Evolutionary conservation across 345 rosid species (phyloP).

Genomic region (Aurinia saxatilis): DNA sequence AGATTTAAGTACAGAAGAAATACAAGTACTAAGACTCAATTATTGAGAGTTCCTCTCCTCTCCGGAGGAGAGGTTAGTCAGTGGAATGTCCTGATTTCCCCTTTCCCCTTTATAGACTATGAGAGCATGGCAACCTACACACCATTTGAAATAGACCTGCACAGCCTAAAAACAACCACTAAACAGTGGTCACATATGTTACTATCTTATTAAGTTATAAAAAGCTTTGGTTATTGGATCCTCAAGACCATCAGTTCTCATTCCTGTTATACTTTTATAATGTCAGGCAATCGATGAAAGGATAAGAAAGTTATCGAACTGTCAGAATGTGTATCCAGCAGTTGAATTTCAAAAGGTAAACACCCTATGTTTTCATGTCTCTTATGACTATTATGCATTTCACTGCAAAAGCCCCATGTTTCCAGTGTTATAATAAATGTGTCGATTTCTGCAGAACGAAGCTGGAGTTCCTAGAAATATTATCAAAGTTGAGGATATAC

Average conservation of each 20-base stretch:
- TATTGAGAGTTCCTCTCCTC: not conserved
- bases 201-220: not conserved
- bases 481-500: conserved; percentile 80
- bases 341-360: conserved; percentile 81
- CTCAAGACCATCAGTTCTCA: conserved; percentile 18
- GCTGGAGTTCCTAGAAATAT: conserved; percentile 68
- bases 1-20: not conserved
- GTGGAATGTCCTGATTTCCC: not conserved
- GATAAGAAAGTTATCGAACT: conserved; percentile 88
- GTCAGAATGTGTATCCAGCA: conserved; percentile 72
- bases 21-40: not conserved
- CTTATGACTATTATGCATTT: conserved; percentile 4
- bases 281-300: conserved; percentile 91
- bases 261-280: not conserved
- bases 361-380: not conserved
- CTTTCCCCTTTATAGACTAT: not conserved
- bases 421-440: not conserved
- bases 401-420: not conserved
- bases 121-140: not conserved
- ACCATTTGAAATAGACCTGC: not conserved
- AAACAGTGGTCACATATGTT: not conserved
- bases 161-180: conserved; percentile 2
- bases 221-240: not conserved
- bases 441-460: conserved; percentile 57
- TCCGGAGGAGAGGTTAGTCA: not conserved